A percentile compares a stretch with the other conserved stretches of the same genome.
Conservation (phyloP, 306 rosid species). For the Oxytropis ochrocephala region DNA sequence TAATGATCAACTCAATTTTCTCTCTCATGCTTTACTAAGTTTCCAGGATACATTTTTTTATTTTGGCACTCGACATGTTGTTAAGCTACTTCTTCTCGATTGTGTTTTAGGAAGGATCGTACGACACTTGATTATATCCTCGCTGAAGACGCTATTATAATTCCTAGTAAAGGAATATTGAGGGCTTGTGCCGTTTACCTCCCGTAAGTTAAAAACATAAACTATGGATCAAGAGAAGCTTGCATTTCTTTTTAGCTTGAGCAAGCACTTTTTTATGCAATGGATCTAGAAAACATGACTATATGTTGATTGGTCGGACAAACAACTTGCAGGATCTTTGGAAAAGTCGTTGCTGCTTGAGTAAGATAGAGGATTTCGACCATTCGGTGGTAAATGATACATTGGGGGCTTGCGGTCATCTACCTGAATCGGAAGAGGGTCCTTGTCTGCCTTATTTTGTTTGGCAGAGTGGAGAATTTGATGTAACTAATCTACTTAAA, state of each 20-base stretch:
- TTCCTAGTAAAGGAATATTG: slow-evolving; percentile 73
- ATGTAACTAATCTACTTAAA: slow-evolving; percentile 35
- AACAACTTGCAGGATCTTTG: slow-evolving; percentile 64
- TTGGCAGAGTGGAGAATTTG: slow-evolving; percentile 79
- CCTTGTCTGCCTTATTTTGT: slow-evolving; percentile 58
- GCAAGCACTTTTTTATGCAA: neutral
- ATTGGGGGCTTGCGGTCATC: slow-evolving; percentile 73
- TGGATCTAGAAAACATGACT: neutral
- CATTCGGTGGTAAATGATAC: slow-evolving; percentile 63
- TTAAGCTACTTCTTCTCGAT: slow-evolving; percentile 2
- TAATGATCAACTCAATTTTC: slow-evolving; percentile 9
- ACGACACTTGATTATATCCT: slow-evolving; percentile 49
- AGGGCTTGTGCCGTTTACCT: slow-evolving; percentile 75
- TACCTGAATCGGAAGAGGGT: slow-evolving; percentile 48
- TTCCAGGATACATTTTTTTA: neutral
- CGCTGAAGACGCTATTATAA: slow-evolving; percentile 57
- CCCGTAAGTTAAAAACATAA: slow-evolving; percentile 53
- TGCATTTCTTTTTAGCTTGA: neutral
- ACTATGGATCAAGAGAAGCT: neutral
- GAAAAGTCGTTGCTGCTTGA: slow-evolving; percentile 70
- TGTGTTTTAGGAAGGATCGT: slow-evolving; percentile 62
- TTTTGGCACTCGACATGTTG: neutral
- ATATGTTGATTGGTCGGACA: slow-evolving; percentile 10
- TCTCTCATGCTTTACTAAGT: slow-evolving; percentile 1
- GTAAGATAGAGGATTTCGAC: slow-evolving; percentile 65